Evolutionary conservation across 495 filamentous ascomycete species (phyloP).

Genomic region (Tricharina praecox): DNA sequence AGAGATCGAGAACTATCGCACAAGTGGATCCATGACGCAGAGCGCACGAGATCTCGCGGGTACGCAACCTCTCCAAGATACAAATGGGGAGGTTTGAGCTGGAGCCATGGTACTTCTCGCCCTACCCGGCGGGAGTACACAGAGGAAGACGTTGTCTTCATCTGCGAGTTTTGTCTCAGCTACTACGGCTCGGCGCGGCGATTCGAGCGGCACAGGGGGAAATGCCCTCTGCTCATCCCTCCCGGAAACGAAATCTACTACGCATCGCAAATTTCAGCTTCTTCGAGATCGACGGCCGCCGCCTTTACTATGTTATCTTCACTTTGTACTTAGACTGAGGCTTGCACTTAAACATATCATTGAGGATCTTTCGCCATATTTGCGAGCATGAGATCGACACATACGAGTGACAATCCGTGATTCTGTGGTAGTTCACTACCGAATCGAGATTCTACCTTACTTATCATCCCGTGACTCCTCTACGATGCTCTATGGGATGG

Average conservation of each 20-base stretch:
- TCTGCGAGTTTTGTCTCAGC: slow-evolving; percentile 91
- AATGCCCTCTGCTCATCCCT: slow-evolving; percentile 82
- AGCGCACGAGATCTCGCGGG: slow-evolving; percentile 87
- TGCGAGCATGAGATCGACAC: too few species aligned
- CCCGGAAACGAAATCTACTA: slow-evolving; percentile 97
- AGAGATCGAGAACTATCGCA: slow-evolving; percentile 88
- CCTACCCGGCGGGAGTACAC: slow-evolving; percentile 78
- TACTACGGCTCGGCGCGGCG: slow-evolving; percentile 68
- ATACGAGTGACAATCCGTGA: too few species aligned
- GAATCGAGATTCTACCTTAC: too few species aligned
- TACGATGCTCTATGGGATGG: too few species aligned
- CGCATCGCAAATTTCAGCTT: slow-evolving; percentile 86
- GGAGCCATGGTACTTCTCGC: slow-evolving; percentile 97
- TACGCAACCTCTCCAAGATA: slow-evolving; percentile 77
- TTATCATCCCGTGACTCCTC: too few species aligned
- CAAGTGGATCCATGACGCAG: slow-evolving; percentile 92
- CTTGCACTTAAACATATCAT: too few species aligned
- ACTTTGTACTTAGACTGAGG: too few species aligned
- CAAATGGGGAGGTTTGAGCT: slow-evolving; percentile 87
- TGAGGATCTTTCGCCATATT: too few species aligned
- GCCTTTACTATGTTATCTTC: too few species aligned
- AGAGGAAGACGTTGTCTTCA: slow-evolving; percentile 75
- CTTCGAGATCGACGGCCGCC: slow-evolving; percentile 94
- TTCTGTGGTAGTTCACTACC: too few species aligned
- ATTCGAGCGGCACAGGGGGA: slow-evolving; percentile 68